These are phyloP conservation scores for Xylaria sp. DNA, from an alignment of 2,329 filamentous ascomycete genomes.

Conservation along the genomic window DNA sequence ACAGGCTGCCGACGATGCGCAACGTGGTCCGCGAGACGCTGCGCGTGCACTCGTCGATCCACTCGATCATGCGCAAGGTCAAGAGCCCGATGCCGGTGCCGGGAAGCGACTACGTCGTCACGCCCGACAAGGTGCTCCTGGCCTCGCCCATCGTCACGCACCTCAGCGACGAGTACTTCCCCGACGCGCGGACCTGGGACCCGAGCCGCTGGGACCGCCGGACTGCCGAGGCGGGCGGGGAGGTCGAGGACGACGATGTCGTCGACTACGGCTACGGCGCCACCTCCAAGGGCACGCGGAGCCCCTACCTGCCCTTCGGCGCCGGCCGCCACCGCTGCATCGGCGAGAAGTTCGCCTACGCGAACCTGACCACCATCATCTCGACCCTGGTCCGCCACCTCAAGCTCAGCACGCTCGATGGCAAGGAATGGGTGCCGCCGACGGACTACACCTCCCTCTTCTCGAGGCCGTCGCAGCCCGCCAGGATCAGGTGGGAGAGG, in stretches of 20 bases:
- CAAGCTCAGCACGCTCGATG: too few species aligned
- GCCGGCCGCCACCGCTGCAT: constrained; percentile 75
- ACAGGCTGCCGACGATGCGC: constrained; percentile 61
- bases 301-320: constrained; percentile 70
- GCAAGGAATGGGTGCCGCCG: too few species aligned
- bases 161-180: constrained; percentile 62
- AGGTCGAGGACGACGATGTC: constrained; percentile 18
- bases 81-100: constrained; percentile 66
- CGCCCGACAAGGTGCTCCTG: constrained; percentile 51
- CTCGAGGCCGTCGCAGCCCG: too few species aligned
- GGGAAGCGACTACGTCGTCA: constrained; percentile 56
- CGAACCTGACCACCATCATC: too few species aligned
- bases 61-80: constrained; percentile 73
- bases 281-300: constrained; percentile 39
- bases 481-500: too few species aligned
- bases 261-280: constrained; percentile 37
- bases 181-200: constrained; percentile 60
- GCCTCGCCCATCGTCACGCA: constrained; percentile 48
- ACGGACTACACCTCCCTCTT: too few species aligned
- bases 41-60: constrained; percentile 71
- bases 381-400: too few species aligned
- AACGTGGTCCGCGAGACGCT: constrained; percentile 74
- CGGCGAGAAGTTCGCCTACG: constrained; percentile 69
- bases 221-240: neutral
- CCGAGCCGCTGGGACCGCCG: constrained; percentile 63